A percentile compares a stretch with the other conserved stretches of the same genome.
phyloP scores from a whole-genome alignment of 345 rosid species.

The Nasturtium officinale region DNA sequence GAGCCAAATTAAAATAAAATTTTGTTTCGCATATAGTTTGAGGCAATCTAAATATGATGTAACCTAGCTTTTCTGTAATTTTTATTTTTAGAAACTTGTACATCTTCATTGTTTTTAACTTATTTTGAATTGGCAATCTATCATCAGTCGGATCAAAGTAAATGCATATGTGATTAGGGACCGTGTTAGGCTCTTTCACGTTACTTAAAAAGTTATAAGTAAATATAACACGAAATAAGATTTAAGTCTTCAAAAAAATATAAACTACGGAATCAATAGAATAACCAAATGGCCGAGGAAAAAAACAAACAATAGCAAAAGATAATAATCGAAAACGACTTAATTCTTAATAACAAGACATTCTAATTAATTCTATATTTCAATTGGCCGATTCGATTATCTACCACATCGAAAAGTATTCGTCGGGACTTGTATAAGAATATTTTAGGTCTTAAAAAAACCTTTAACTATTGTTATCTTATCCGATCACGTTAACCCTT shows the following conservation, averaged over 20 bases:
- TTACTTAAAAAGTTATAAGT: background rate
- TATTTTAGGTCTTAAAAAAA: slow-evolving; percentile 11
- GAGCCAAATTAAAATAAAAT: background rate
- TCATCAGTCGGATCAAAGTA: too few species aligned
- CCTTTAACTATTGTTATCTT: slow-evolving; percentile 13
- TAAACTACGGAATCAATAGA: background rate
- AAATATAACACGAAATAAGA: background rate
- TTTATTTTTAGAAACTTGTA: too few species aligned
- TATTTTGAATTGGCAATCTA: background rate
- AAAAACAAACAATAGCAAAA: background rate
- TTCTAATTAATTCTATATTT: slow-evolving; percentile 4
- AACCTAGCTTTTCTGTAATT: background rate
- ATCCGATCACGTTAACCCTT: slow-evolving; percentile 12
- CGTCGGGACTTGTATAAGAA: slow-evolving; percentile 32
- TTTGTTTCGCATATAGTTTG: background rate
- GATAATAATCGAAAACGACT: background rate
- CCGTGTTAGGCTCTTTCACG: background rate
- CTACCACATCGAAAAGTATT: slow-evolving; percentile 32
- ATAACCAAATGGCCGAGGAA: background rate
- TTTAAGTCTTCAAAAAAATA: background rate
- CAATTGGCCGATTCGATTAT: slow-evolving; percentile 27
- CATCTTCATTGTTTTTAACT: background rate
- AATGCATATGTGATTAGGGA: background rate
- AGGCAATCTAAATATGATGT: background rate
- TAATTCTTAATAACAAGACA: slow-evolving; percentile 3